Conservation (phyloP, 2,329 filamentous ascomycete genomes). For the Dichotomopilus funicola region DNA sequence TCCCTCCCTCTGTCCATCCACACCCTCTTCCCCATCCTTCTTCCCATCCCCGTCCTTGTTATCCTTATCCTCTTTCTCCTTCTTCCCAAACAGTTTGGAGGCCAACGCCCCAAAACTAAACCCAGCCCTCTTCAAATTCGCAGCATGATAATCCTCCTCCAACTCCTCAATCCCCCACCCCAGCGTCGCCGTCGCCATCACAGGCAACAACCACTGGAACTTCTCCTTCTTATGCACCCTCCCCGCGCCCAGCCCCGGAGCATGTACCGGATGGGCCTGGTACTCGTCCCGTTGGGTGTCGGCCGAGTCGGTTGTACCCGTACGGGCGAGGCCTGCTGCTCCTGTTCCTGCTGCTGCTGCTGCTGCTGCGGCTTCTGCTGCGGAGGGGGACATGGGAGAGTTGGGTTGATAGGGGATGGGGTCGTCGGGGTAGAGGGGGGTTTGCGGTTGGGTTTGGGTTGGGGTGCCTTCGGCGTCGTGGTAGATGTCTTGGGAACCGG, state of each 20-base stretch:
- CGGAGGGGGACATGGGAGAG: too few relatives aligned
- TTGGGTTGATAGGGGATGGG: constrained; percentile 5
- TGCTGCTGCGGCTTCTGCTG: too few relatives aligned
- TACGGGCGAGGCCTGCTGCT: too few relatives aligned
- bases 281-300: neutral
- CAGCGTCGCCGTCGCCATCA: constrained; percentile 13
- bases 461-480: neutral
- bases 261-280: neutral
- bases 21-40: neutral
- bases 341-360: too few relatives aligned
- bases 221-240: constrained; percentile 5
- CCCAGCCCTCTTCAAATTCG: neutral
- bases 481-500: constrained; percentile 3
- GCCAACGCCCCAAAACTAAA: constrained; percentile 5
- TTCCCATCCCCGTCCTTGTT: neutral
- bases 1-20: neutral
- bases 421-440: neutral
- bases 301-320: constrained; percentile 4
- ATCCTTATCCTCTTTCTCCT: neutral
- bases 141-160: constrained; percentile 10
- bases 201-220: constrained; percentile 14
- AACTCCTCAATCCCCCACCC: constrained; percentile 11
- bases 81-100: constrained; percentile 5
- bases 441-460: too few relatives aligned
- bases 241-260: neutral